Evolutionary conservation across 805 yeast genomes (phyloP), one percentile per base, ranked within the genome.

Genomic region (Kluyveromyces starmeri): DNA sequence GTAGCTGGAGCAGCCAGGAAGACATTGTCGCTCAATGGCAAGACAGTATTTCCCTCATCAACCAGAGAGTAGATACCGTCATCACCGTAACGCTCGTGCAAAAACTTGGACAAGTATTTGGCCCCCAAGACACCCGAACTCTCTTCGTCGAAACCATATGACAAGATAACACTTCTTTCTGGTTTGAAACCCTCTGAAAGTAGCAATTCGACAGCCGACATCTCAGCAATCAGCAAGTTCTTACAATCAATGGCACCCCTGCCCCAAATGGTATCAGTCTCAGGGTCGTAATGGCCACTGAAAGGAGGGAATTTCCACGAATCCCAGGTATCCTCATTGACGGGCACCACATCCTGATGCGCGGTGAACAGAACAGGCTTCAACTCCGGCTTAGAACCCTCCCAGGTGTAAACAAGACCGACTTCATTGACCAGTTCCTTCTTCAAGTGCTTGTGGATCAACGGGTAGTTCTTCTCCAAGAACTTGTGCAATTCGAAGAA

Each of bases 341-440:
- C 79, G 0, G 95, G 94, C 11, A 84, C 95, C 1, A 79, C 84
- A 50, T 84, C 95, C 51, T 78, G 84, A 53, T 84, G 95, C 4
- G 92, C 89, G 55, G 81, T 71, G 28, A 83, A 60, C 56, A 84
- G 44, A 12, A 78, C 45, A 9, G 95, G 95, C 51, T 79, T 76
- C 43, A 77, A 57, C 2, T 53, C 40, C 5, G 47, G 20, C 27
- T 71, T 51, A 3, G 70, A 51, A 9, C 95, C 95, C 40, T 68
- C 53, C 71, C 81, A 73, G 15, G 83, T 76, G 50, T 65, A 68
- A 4, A 84, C 63, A 35, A 83, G 57, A 4, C 85, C 89, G 38
- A 75, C 66, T 14, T 72, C 68, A 47, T 83, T 82, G 34, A 82
- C 70, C 20, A 59, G 66, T 34, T 70, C 74, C 8, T 77, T 58